Percentiles rank a stretch among this genome's conserved stretches.
These are phyloP conservation scores for Thalassiosira profunda DNA, from an alignment of 108 stramenopile genomes.

Conservation along the genomic window DNA sequence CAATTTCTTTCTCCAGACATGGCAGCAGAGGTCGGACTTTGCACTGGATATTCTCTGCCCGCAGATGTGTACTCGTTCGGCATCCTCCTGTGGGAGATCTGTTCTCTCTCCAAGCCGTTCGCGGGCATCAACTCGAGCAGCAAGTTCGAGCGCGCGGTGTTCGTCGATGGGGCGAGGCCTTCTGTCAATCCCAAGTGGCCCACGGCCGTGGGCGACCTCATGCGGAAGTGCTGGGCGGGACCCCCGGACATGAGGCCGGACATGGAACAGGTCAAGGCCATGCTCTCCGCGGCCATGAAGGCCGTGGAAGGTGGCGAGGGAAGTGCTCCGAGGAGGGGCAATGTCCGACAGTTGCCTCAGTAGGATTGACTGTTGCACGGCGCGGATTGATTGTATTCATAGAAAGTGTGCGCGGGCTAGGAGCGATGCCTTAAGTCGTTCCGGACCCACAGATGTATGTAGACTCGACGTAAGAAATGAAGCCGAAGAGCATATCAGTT, in stretches of 20 bases:
- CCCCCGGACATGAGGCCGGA: conserved; percentile 40
- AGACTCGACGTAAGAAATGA: too few relatives aligned
- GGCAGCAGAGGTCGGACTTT: conserved; percentile 29
- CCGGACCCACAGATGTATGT: too few relatives aligned
- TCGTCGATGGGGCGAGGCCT: conserved; percentile 42
- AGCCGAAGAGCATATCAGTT: too few relatives aligned
- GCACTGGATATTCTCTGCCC: conserved; percentile 28
- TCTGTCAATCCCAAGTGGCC: conserved; percentile 35
- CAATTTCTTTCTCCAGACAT: too few relatives aligned
- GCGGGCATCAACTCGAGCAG: conserved; percentile 22
- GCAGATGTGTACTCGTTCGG: conserved; percentile 69
- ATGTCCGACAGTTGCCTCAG: too few relatives aligned
- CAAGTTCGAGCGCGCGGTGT: conserved; percentile 48
- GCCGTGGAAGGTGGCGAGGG: background rate
- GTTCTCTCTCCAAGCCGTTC: conserved; percentile 55
- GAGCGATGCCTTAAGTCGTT: too few relatives aligned
- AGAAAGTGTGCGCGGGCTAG: too few relatives aligned
- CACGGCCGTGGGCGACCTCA: conserved; percentile 25
- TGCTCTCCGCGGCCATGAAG: background rate
- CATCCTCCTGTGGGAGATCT: conserved; percentile 61
- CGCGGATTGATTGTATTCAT: too few relatives aligned
- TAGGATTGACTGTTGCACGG: too few relatives aligned
- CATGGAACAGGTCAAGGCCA: conserved; percentile 35
- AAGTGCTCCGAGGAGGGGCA: too few relatives aligned
- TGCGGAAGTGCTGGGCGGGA: conserved; percentile 53